These are phyloP conservation scores for Hypoxylon sp. DNA, from an alignment of 2,329 filamentous ascomycete species.

Conservation along the genomic window DNA sequence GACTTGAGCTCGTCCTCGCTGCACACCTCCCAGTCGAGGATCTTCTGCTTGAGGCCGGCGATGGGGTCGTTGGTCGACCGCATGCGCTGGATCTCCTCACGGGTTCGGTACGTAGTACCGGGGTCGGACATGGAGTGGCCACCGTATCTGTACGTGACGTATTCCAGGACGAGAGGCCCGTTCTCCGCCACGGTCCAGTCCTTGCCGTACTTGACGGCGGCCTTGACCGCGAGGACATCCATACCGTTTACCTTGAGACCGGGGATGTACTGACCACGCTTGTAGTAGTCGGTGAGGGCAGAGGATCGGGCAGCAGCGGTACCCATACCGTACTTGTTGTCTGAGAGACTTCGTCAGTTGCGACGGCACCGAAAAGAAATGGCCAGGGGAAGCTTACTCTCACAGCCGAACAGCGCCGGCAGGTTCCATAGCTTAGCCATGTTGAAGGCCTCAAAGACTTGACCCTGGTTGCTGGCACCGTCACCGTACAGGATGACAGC, in stretches of 20 bases:
- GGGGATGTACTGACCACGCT: slow-evolving; percentile 99
- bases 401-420: slow-evolving; percentile 94
- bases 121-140: slow-evolving; percentile 99
- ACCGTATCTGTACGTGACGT: slow-evolving; percentile 98
- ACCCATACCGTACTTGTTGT: slow-evolving; percentile 99
- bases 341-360: slow-evolving; percentile 56
- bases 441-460: slow-evolving; percentile 99
- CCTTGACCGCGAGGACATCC: slow-evolving; percentile 98
- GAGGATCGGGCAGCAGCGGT: slow-evolving; percentile 93
- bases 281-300: slow-evolving; percentile 99
- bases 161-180: slow-evolving; percentile 95
- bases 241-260: slow-evolving; percentile 99
- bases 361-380: not conserved
- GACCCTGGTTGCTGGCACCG: slow-evolving; percentile 97
- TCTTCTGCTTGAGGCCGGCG: slow-evolving; percentile 96
- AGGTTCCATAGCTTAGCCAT: slow-evolving; percentile 99
- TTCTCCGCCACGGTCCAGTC: slow-evolving; percentile 83
- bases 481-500: slow-evolving; percentile 95
- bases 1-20: slow-evolving; percentile 95
- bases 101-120: slow-evolving; percentile 97
- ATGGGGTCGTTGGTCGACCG: slow-evolving; percentile 98
- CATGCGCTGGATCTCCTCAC: slow-evolving; percentile 99
- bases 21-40: slow-evolving; percentile 92
- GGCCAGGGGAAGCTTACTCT: slow-evolving; percentile 73
- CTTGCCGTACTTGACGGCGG: slow-evolving; percentile 92